Percentiles rank a stretch among this genome's conserved stretches.
phyloP scores from a whole-genome alignment of 2,329 filamentous ascomycete genomes.

The Colletotrichum ledebouriae region DNA sequence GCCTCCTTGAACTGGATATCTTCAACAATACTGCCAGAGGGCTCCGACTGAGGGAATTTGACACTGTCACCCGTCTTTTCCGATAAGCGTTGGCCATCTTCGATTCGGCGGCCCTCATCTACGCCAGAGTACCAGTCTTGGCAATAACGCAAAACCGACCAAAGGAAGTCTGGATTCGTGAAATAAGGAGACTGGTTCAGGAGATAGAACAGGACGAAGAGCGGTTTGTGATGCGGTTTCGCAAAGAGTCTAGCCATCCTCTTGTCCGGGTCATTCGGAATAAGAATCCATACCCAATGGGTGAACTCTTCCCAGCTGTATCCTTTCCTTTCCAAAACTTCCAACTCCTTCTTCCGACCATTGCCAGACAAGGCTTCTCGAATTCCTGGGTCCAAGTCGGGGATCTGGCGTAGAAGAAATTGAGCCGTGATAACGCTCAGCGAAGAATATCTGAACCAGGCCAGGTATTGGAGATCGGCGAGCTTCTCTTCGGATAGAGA shows the following conservation, averaged over 20 bases:
- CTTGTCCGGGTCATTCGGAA: conserved; percentile 22
- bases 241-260: conserved; percentile 28
- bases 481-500: background rate
- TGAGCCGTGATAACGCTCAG: conserved; percentile 34
- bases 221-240: conserved; percentile 27
- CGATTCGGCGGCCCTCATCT: background rate
- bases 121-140: conserved; percentile 22
- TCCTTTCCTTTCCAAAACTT: conserved; percentile 6
- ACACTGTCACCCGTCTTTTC: background rate
- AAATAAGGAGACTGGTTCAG: conserved; percentile 13
- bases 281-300: conserved; percentile 33
- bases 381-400: conserved; percentile 20
- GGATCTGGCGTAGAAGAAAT: conserved; percentile 16
- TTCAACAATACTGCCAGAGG: no score
- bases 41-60: no score
- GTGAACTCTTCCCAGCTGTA: conserved; percentile 9
- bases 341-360: conserved; percentile 4
- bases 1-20: no score
- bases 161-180: conserved; percentile 16
- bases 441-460: background rate
- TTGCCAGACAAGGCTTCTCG: conserved; percentile 5
- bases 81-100: background rate
- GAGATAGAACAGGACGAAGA: conserved; percentile 37
- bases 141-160: conserved; percentile 34
- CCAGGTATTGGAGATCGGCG: conserved; percentile 5